Evolutionary conservation across 2,329 filamentous ascomycete genomes (phyloP).

Genomic region (Neopestalotiopsis rosae): DNA sequence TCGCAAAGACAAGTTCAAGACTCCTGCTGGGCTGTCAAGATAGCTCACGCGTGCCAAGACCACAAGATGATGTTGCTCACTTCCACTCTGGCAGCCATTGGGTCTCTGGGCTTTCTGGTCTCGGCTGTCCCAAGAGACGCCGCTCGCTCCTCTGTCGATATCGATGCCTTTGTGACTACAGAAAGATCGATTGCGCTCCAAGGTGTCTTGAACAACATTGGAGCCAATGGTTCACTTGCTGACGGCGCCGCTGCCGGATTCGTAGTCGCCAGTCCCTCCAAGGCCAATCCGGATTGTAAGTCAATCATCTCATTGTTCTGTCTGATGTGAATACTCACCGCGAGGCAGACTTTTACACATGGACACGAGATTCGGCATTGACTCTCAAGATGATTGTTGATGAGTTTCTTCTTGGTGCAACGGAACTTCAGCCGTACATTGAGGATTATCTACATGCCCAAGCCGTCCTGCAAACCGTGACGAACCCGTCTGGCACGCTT

Average conservation of each 20-base stretch:
- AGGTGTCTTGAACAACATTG: conserved; percentile 61
- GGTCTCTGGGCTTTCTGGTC: conserved; percentile 22
- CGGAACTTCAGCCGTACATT: conserved; percentile 48
- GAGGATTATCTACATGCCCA: conserved; percentile 59
- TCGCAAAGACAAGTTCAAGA: not conserved
- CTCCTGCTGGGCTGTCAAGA: not conserved
- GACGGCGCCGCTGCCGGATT: conserved; percentile 53
- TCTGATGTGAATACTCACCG: not conserved
- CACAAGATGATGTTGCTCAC: not conserved
- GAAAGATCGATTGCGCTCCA: conserved; percentile 55
- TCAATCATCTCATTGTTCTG: conserved; percentile 6
- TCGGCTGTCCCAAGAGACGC: conserved; percentile 21
- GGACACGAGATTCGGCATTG: conserved; percentile 61
- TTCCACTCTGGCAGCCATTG: conserved; percentile 18
- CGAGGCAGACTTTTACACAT: conserved; percentile 59
- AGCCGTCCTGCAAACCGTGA: conserved; percentile 55
- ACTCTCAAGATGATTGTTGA: conserved; percentile 58
- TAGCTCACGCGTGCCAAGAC: not conserved
- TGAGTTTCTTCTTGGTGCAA: conserved; percentile 53
- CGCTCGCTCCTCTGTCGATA: not conserved
- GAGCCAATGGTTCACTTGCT: conserved; percentile 52
- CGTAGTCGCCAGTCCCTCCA: conserved; percentile 61
- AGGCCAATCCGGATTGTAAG: conserved; percentile 58
- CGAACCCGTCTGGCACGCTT: conserved; percentile 55
- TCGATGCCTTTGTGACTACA: conserved; percentile 42